Base-by-base conservation (phyloP, 495 filamentous ascomycete species). In the Penicillium dipodomyicola region DNA sequence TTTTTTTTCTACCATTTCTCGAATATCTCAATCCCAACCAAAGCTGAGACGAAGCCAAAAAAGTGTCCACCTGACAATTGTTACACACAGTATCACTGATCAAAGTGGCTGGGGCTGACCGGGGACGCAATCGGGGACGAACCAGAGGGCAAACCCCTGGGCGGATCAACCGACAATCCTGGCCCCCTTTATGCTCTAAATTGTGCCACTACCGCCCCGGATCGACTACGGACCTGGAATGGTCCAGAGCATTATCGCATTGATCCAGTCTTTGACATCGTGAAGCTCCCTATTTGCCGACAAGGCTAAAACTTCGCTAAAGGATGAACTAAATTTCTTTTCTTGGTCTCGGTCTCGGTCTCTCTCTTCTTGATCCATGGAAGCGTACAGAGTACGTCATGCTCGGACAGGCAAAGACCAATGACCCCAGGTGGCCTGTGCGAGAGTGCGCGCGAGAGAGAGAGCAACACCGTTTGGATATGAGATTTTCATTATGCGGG, bases 141-240 rank as follows among this genome's bases (percentile, higher is more conserved):
- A 52, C 50, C 35, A 42, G 39, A 52, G 50, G 49, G 49, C 22
- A 42, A 37, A 69, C 65, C 68, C 70, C 72, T 74, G 72, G 70
- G 66, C 66, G 61, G 66, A 74, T 74, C 71, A 72, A 60, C 65
- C 65, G 59, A 65, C 39, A 65, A 60, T 62, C 57, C 48, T 52
- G 41, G 50, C 56, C 44, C 51, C 66, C 56, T 60, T 60, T 47
- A 63, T 63, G 57, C 56, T 51, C 53, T 49, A 45, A 58, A 58
- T 50, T 59, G 63, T 61, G 63, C 63, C 65, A 66, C 65, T 68
- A 61, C 65, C 65, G 62, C 63, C 63, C 63, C 61, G 54, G 65
- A 65, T 68, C 65, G 63, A 58, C 63, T 62, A 41, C 35, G 37
- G 49, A 52, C 17, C 32, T 17, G 33, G 29, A 32, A n/a, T 30